Evolutionary conservation across 2,329 filamentous ascomycete genomes (phyloP), one percentile per base, ranked within the genome.

Genomic region (Phyllosticta citrichinensis): DNA sequence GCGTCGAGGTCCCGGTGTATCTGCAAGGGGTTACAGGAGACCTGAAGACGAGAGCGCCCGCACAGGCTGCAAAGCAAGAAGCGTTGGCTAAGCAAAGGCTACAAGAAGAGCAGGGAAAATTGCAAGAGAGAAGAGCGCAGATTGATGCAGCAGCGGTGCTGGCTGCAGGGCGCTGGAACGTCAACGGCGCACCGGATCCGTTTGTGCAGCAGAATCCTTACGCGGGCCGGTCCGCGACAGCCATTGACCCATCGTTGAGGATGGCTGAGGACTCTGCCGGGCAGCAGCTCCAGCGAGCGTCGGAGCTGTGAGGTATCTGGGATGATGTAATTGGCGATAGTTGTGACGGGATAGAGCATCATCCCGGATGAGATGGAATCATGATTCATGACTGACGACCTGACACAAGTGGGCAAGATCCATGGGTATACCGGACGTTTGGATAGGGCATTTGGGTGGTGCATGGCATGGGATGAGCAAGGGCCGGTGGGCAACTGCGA

Each of bases 1-100:
- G 90, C 58, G 91, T 91, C 5, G 91, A 96, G 68, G 92, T 96
- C 72, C 91, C 91, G 0, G 91, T 89, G 67, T 94, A 94, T 66
- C 76, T 96, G 22, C 87, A 92, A 68, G 89, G 88, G 30, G 91
- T 96, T 11, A 96, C 91, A 0, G 91, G 91, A 3, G 91, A 96
- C 74, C 77, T 96, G 47, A 93, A 94, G 74, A 96, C 91, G 0
- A 80, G 90, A 17, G 89, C 90, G 0, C 90, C 89, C 0, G 87
- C 84, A 1, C 85, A 88, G 69, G 63, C 64, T 14, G 62, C 62
- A 30, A 58, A 58, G 56, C 54, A 56, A n/a, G 63, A 64, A 22
- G 55, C 59, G 9, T 22, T 55, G 24, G 60, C 60, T 12, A 62
- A 62, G 60, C 56, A 61, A 50, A 54, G 59, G n/a, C 55, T 20